phyloP scores from a whole-genome alignment of 2,329 filamentous ascomycete genomes.

The Aurifilum marmelostoma region DNA sequence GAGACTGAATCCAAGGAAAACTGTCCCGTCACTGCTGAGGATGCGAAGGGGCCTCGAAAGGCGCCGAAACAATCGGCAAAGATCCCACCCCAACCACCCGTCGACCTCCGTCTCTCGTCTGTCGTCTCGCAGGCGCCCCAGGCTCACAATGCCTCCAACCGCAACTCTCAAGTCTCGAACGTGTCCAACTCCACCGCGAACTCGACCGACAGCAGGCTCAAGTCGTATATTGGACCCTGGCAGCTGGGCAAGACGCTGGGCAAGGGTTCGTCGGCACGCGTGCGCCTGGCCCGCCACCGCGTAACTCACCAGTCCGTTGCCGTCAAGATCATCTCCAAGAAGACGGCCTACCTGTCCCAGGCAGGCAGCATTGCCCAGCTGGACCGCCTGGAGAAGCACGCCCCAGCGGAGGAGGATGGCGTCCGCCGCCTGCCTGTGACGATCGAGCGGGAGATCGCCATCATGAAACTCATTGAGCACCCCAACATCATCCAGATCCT shows the following conservation, averaged over 20 bases:
- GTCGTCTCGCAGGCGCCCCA: conserved; percentile 39
- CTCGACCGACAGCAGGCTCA: conserved; percentile 41
- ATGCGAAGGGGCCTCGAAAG: conserved; percentile 9
- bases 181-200: conserved; percentile 41
- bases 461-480: conserved; percentile 95
- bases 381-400: conserved; percentile 69
- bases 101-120: conserved; percentile 38
- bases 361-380: conserved; percentile 85
- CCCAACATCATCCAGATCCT: conserved; percentile 92
- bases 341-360: conserved; percentile 76
- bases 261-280: conserved; percentile 85
- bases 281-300: conserved; percentile 81
- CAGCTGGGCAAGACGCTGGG: conserved; percentile 87
- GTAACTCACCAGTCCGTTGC: conserved; percentile 81
- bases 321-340: conserved; percentile 93
- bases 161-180: conserved; percentile 44
- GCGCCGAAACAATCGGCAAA: conserved; percentile 13
- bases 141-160: conserved; percentile 38
- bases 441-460: conserved; percentile 92
- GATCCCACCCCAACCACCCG: conserved; percentile 18
- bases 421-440: conserved; percentile 79
- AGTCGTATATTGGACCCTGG: conserved; percentile 91
- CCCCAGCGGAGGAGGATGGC: conserved; percentile 59
- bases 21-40: conserved; percentile 15
- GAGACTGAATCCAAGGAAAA: conserved; percentile 28